Conservation (phyloP, 139 green algal species). For the Coelastrella sp. region DNA sequence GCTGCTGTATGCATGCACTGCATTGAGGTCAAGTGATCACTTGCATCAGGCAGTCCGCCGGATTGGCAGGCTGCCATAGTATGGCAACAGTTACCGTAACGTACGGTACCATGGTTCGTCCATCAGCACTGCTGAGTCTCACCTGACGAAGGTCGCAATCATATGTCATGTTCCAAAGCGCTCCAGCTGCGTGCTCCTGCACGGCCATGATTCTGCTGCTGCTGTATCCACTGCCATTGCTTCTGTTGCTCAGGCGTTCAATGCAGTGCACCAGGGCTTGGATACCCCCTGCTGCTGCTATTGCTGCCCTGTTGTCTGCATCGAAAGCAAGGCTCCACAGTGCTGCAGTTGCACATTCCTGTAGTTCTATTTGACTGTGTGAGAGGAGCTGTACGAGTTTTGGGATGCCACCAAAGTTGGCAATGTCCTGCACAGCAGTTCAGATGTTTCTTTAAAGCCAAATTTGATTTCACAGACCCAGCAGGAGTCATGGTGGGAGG, state of each 20-base stretch:
- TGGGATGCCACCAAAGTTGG: background rate
- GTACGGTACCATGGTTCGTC: background rate
- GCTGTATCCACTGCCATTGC: background rate
- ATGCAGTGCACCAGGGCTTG: background rate
- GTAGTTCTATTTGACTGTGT: background rate
- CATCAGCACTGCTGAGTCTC: background rate
- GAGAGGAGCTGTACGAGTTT: background rate
- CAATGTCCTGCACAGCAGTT: background rate
- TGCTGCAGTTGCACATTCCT: background rate
- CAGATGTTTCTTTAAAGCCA: background rate
- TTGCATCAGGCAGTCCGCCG: too few relatives aligned
- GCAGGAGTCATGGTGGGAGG: background rate
- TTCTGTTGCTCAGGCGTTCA: too few relatives aligned
- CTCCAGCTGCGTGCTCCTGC: background rate
- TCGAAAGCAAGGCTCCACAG: background rate
- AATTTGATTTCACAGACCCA: background rate
- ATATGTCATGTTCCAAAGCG: background rate
- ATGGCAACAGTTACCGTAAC: background rate
- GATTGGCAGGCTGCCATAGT: background rate
- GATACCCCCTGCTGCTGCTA: background rate
- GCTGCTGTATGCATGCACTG: too few relatives aligned
- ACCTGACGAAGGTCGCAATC: background rate
- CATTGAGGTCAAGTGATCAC: too few relatives aligned
- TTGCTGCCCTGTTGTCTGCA: background rate
- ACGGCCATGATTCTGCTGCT: background rate